A percentile compares a stretch with the other conserved stretches of the same genome.
Conservation (phyloP, 2,329 filamentous ascomycete genomes). For the Dactylellina sp. region DNA sequence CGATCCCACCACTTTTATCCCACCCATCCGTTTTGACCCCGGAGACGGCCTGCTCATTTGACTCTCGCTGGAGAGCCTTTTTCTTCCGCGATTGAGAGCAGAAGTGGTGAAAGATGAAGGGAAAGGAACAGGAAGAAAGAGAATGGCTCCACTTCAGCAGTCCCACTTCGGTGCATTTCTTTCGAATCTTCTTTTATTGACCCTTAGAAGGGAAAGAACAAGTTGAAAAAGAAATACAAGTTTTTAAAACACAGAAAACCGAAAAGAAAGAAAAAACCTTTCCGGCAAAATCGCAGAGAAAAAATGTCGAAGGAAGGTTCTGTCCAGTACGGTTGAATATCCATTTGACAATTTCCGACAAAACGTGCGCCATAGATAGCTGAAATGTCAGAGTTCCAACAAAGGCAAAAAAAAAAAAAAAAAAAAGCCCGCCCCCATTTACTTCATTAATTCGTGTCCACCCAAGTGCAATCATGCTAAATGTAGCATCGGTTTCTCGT, state of each 20-base stretch:
- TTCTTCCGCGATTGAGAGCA: slow-evolving; percentile 42
- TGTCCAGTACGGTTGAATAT: slow-evolving; percentile 47
- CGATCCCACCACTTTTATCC: slow-evolving; percentile 52
- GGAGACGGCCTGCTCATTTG: slow-evolving; percentile 33
- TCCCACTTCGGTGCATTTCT: slow-evolving; percentile 51
- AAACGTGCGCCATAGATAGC: slow-evolving; percentile 56
- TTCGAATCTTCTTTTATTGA: slow-evolving; percentile 46
- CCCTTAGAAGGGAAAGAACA: slow-evolving; percentile 51
- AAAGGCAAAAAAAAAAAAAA: slow-evolving; percentile 25
- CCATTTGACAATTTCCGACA: slow-evolving; percentile 57
- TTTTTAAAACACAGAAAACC: neutral
- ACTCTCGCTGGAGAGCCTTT: slow-evolving; percentile 25
- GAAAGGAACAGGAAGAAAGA: slow-evolving; percentile 15
- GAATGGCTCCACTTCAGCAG: slow-evolving; percentile 34
- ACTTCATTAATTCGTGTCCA: neutral
- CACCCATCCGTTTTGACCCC: slow-evolving; percentile 37
- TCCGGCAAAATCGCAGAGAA: slow-evolving; percentile 28
- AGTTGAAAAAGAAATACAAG: slow-evolving; percentile 16
- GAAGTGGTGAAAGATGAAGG: neutral
- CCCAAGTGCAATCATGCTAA: slow-evolving; percentile 18
- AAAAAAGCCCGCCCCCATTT: slow-evolving; percentile 46
- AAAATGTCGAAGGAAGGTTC: slow-evolving; percentile 5
- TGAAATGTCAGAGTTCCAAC: slow-evolving; percentile 14
- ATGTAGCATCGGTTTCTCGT: slow-evolving; percentile 30
- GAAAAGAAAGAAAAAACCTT: slow-evolving; percentile 22